These are phyloP conservation scores for Coemansia sp. DNA, from an alignment of 192 early-diverging fungal species.

Conservation along the genomic window DNA sequence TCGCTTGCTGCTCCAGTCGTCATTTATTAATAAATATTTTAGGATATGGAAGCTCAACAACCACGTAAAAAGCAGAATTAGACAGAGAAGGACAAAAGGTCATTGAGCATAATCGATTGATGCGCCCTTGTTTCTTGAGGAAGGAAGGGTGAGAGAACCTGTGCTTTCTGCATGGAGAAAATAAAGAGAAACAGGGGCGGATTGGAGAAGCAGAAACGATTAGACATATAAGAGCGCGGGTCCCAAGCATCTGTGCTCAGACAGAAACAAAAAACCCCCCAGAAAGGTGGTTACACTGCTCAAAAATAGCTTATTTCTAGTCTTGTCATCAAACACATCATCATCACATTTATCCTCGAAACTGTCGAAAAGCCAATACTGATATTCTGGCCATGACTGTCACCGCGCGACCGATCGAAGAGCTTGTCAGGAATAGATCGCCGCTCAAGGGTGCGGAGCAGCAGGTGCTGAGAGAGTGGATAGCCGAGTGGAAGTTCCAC, in stretches of 20 bases:
- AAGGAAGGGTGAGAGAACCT: not conserved
- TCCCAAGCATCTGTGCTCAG: not conserved
- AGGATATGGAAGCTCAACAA: not conserved
- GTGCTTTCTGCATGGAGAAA: not conserved
- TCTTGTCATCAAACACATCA: no score
- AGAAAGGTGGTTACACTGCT: not conserved
- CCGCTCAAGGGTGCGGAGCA: slow-evolving; percentile 44
- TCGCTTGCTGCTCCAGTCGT: not conserved
- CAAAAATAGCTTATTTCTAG: no score
- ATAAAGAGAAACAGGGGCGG: not conserved
- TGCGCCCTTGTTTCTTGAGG: not conserved
- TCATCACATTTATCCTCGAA: not conserved
- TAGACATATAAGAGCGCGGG: not conserved
- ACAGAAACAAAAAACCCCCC: not conserved
- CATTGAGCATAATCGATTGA: not conserved
- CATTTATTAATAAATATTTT: not conserved
- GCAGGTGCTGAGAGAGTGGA: slow-evolving; percentile 47
- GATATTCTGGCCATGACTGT: not conserved
- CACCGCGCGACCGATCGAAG: slow-evolving; percentile 18
- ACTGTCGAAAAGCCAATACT: not conserved
- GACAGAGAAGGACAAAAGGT: not conserved
- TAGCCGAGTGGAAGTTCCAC: slow-evolving; percentile 43
- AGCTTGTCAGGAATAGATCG: slow-evolving; percentile 17
- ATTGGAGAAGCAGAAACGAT: not conserved
- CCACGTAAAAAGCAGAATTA: not conserved